A percentile compares a stretch with the other conserved stretches of the same genome.
These are phyloP conservation scores for Phyllosticta capitalensis DNA, from an alignment of 2,329 filamentous ascomycete genomes.

Conservation along the genomic window DNA sequence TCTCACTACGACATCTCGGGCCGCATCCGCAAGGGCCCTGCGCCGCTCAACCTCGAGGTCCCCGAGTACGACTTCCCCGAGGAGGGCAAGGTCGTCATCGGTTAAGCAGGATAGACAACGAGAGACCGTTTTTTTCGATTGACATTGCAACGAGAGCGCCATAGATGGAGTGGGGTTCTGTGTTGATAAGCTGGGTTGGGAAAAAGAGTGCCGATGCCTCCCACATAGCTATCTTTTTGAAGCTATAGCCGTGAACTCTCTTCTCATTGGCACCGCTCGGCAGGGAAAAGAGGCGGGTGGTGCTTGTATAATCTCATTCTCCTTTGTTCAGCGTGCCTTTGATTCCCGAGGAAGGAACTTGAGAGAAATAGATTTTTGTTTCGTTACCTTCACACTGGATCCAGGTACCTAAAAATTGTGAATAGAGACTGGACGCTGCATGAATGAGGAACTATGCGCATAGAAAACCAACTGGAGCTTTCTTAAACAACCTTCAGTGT, in stretches of 20 bases:
- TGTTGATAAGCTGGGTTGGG: constrained; percentile 8
- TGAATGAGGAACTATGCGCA: too few relatives aligned
- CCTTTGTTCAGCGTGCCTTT: constrained; percentile 7
- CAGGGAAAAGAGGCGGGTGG: not conserved
- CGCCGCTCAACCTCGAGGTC: constrained; percentile 94
- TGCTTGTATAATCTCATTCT: constrained; percentile 11
- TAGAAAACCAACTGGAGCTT: too few relatives aligned
- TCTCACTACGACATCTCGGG: constrained; percentile 99
- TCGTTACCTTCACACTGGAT: not conserved
- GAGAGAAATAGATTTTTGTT: not conserved
- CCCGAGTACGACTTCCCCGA: constrained; percentile 87
- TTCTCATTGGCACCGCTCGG: constrained; percentile 10
- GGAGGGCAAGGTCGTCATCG: constrained; percentile 81
- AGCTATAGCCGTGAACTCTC: constrained; percentile 1
- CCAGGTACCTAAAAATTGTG: not conserved
- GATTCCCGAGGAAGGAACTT: not conserved
- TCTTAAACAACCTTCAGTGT: too few relatives aligned
- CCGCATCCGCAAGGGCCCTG: constrained; percentile 93
- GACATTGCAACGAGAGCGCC: not conserved
- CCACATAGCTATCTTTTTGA: constrained; percentile 1
- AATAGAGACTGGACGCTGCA: too few relatives aligned
- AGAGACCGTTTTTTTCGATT: not conserved
- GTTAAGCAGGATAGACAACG: constrained; percentile 41
- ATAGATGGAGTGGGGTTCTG: constrained; percentile 6
- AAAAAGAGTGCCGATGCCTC: constrained; percentile 4